Evolutionary conservation across 306 rosid genomes (phyloP).

Genomic region (Rosa lucieae): DNA sequence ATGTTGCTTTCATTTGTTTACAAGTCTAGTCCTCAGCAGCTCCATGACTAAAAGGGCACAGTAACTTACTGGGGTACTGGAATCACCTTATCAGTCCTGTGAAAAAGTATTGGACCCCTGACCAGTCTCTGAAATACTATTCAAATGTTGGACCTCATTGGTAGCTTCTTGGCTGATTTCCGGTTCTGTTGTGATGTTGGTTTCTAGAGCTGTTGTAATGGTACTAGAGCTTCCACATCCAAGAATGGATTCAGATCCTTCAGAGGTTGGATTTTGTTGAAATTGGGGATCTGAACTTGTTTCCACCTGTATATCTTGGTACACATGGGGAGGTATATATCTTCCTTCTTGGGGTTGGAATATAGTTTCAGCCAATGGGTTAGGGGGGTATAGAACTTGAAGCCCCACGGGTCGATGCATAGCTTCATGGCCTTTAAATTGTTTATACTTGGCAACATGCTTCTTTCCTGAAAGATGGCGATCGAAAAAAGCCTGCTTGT

Average conservation of each 20-base stretch:
- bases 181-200: not conserved
- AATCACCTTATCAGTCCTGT: not conserved
- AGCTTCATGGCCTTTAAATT: not conserved
- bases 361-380: not conserved
- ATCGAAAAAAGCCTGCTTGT: not conserved
- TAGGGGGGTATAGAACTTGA: constrained; percentile 11
- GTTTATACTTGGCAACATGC: not conserved
- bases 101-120: not conserved
- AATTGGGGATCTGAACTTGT: not conserved
- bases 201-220: not conserved
- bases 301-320: constrained; percentile 1
- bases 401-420: not conserved
- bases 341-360: constrained; percentile 6
- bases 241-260: not conserved
- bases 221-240: not conserved
- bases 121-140: not conserved
- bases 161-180: not conserved
- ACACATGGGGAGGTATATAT: constrained; percentile 19
- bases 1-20: not conserved
- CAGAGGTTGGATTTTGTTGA: not conserved
- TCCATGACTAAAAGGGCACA: not conserved
- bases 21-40: not conserved
- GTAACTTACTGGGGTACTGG: not conserved
- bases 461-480: constrained; percentile 10
- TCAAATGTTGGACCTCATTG: not conserved